Percentiles rank a stretch among this genome's conserved stretches.
Conservation (phyloP, 23 red algal species). For the Gracilaria gracilis region DNA sequence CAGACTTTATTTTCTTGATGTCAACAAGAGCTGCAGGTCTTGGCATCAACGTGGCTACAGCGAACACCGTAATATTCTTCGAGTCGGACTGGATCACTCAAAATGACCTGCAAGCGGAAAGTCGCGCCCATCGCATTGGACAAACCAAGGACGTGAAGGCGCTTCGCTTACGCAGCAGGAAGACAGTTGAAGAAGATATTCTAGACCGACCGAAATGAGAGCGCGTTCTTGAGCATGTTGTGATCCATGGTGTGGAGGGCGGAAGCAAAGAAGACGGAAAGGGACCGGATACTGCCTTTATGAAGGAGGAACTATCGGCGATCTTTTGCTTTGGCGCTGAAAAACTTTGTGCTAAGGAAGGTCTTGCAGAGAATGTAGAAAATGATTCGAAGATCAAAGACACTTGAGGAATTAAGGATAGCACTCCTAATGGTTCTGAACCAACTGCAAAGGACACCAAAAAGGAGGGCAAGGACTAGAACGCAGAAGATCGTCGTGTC, state of each 20-base stretch:
- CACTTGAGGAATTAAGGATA: not conserved
- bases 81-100: conserved; percentile 97
- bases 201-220: conserved; percentile 92
- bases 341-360: conserved; percentile 78
- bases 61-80: conserved; percentile 95
- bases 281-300: conserved; percentile 76
- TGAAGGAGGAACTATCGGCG: conserved; percentile 91
- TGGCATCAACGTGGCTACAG: conserved; percentile 94
- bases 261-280: conserved; percentile 55
- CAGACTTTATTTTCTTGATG: conserved; percentile 89
- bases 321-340: conserved; percentile 97
- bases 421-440: conserved; percentile 19
- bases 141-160: conserved; percentile 96
- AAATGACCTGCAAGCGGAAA: conserved; percentile 95
- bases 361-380: not conserved
- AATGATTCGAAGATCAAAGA: conserved; percentile 26
- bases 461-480: conserved; percentile 57
- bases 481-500: conserved; percentile 65
- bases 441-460: conserved; percentile 15
- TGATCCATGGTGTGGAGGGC: conserved; percentile 93
- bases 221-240: conserved; percentile 92
- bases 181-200: conserved; percentile 98
- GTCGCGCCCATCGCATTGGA: conserved; percentile 93
- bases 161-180: conserved; percentile 82
- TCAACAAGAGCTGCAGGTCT: conserved; percentile 90